Percentiles rank a stretch among this genome's conserved stretches.
phyloP scores from a whole-genome alignment of 768 basidiomycete species.

The Roridomyces roridus region DNA sequence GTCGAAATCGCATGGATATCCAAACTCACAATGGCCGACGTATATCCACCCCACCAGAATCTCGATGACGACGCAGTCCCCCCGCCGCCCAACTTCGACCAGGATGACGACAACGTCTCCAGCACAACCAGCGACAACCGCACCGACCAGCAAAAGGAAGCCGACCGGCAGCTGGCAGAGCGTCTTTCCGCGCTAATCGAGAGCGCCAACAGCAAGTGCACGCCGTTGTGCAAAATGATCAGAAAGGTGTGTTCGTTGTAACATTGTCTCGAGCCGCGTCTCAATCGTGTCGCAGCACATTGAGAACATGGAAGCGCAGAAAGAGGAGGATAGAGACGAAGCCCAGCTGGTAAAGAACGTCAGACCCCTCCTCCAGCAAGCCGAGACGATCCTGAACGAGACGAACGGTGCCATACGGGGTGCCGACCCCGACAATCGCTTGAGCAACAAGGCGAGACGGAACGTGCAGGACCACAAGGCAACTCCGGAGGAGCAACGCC shows the following conservation, averaged over 20 bases:
- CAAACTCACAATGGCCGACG: neutral
- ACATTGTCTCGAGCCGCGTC: neutral
- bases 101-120: neutral
- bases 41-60: neutral
- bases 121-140: conserved; percentile 22
- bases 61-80: neutral
- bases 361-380: conserved; percentile 42
- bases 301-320: conserved; percentile 38
- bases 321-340: conserved; percentile 43
- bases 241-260: conserved; percentile 35
- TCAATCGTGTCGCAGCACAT: conserved; percentile 33
- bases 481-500: conserved; percentile 43
- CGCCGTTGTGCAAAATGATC: conserved; percentile 41
- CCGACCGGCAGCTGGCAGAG: conserved; percentile 36
- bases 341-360: conserved; percentile 41
- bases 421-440: conserved; percentile 42
- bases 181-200: conserved; percentile 43
- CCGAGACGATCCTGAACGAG: conserved; percentile 44
- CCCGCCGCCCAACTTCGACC: neutral
- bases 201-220: conserved; percentile 36
- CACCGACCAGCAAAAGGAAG: conserved; percentile 29
- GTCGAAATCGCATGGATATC: too few relatives aligned
- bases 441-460: conserved; percentile 40
- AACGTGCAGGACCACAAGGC: conserved; percentile 43
- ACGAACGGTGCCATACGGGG: conserved; percentile 42